phyloP scores from a whole-genome alignment of 495 filamentous ascomycete species.

The Astrothelium macrocarpum region DNA sequence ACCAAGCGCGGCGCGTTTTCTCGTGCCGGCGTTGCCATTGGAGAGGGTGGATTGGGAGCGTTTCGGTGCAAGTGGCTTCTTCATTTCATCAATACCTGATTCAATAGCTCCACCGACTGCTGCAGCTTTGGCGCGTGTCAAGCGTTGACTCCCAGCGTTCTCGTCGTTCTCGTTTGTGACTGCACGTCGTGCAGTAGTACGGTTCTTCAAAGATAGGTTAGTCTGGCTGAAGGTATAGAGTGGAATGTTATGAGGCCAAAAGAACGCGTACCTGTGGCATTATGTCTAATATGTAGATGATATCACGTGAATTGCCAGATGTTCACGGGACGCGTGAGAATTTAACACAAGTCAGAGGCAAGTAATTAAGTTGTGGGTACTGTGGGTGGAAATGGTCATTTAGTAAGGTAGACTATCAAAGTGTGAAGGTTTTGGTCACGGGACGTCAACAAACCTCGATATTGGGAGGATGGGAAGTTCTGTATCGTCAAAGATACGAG shows the following conservation, averaged over 20 bases:
- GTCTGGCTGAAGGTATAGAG: background rate
- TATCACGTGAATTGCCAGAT: background rate
- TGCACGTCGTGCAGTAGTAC: constrained; percentile 46
- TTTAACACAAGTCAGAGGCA: background rate
- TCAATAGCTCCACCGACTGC: constrained; percentile 52
- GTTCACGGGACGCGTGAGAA: background rate
- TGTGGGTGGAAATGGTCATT: background rate
- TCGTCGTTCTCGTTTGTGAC: constrained; percentile 91
- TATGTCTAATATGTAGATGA: background rate
- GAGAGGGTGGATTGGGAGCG: constrained; percentile 43
- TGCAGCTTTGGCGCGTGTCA: constrained; percentile 88
- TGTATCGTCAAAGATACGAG: constrained; percentile 18
- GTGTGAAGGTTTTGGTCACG: background rate
- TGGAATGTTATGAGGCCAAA: background rate
- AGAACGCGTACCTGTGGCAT: background rate
- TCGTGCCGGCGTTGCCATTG: constrained; percentile 33
- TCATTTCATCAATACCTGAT: constrained; percentile 42
- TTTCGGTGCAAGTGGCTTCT: constrained; percentile 70
- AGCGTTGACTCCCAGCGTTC: constrained; percentile 65
- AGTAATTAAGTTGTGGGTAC: background rate
- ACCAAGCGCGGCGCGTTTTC: constrained; percentile 47
- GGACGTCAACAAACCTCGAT: constrained; percentile 9
- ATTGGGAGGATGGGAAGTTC: background rate
- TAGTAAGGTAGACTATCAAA: too few species aligned
- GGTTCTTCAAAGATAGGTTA: background rate